These are phyloP conservation scores for Ehretia macrophylla DNA, from an alignment of 257 asterid species.

Conservation along the genomic window DNA sequence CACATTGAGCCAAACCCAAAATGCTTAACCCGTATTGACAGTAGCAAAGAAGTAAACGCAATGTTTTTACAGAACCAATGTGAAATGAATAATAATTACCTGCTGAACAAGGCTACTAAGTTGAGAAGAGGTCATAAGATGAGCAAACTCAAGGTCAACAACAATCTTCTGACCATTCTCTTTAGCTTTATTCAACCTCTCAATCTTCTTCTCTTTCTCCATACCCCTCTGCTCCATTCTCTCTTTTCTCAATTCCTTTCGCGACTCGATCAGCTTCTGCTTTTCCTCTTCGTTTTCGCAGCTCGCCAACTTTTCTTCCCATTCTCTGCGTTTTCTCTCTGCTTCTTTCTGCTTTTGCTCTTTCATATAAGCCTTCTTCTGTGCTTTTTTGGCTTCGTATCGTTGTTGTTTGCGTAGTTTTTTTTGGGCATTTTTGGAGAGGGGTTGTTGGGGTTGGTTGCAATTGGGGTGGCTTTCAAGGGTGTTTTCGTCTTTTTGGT, in stretches of 20 bases:
- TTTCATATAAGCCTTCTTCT: constrained; percentile 67
- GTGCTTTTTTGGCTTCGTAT: constrained; percentile 76
- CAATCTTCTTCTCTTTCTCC: constrained; percentile 58
- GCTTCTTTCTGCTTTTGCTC: constrained; percentile 65
- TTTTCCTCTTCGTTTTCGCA: constrained; percentile 57
- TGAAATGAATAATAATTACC: constrained; percentile 31
- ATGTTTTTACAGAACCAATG: too few species aligned
- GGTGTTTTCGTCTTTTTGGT: constrained; percentile 27
- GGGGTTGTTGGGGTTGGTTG: constrained; percentile 21
- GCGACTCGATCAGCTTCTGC: constrained; percentile 47
- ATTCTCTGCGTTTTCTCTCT: constrained; percentile 77
- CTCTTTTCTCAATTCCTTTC: constrained; percentile 51
- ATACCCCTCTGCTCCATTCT: constrained; percentile 62
- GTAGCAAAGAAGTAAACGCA: not conserved
- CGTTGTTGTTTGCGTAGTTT: constrained; percentile 70
- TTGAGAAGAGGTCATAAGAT: constrained; percentile 67
- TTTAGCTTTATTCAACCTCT: constrained; percentile 58
- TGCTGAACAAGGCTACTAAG: constrained; percentile 89
- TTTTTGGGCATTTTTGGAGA: constrained; percentile 80
- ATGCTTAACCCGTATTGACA: not conserved
- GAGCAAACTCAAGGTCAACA: constrained; percentile 76
- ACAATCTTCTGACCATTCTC: constrained; percentile 67
- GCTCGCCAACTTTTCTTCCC: constrained; percentile 61
- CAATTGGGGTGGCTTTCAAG: not conserved
- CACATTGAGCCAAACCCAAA: too few species aligned